Conservation (phyloP, 2,329 filamentous ascomycete species). For the Didymella keratinophila region DNA sequence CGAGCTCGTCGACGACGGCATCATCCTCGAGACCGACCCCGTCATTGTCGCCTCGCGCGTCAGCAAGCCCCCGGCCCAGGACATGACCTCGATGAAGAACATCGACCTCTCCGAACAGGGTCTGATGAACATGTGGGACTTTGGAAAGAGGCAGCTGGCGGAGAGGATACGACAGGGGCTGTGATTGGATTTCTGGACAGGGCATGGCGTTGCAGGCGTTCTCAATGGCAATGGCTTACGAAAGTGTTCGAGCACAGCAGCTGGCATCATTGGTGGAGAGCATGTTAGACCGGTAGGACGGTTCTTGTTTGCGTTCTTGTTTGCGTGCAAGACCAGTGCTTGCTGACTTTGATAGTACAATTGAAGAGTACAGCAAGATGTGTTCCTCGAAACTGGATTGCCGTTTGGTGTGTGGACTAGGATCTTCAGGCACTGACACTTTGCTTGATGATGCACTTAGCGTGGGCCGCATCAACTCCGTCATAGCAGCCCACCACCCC, state of each 20-base stretch:
- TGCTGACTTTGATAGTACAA: slow-evolving; percentile 11
- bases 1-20: slow-evolving; percentile 73
- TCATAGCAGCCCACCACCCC: slow-evolving; percentile 43
- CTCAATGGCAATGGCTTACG: slow-evolving; percentile 19
- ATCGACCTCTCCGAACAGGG: slow-evolving; percentile 97
- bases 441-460: not conserved
- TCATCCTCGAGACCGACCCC: slow-evolving; percentile 96
- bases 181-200: slow-evolving; percentile 27
- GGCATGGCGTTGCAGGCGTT: slow-evolving; percentile 47
- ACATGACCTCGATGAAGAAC: slow-evolving; percentile 85
- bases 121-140: slow-evolving; percentile 90
- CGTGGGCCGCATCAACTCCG: slow-evolving; percentile 16
- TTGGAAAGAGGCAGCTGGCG: slow-evolving; percentile 89
- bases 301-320: slow-evolving; percentile 10
- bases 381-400: not conserved
- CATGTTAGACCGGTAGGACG: slow-evolving; percentile 23
- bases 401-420: not conserved
- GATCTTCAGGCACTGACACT: not conserved
- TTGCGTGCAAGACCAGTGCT: slow-evolving; percentile 10
- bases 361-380: not conserved
- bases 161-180: slow-evolving; percentile 86
- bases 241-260: slow-evolving; percentile 25
- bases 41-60: slow-evolving; percentile 92
- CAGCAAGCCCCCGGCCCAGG: slow-evolving; percentile 88
- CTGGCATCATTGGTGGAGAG: slow-evolving; percentile 2